phyloP scores from a whole-genome alignment of 768 basidiomycete species.

The Myochromella boudieri region DNA sequence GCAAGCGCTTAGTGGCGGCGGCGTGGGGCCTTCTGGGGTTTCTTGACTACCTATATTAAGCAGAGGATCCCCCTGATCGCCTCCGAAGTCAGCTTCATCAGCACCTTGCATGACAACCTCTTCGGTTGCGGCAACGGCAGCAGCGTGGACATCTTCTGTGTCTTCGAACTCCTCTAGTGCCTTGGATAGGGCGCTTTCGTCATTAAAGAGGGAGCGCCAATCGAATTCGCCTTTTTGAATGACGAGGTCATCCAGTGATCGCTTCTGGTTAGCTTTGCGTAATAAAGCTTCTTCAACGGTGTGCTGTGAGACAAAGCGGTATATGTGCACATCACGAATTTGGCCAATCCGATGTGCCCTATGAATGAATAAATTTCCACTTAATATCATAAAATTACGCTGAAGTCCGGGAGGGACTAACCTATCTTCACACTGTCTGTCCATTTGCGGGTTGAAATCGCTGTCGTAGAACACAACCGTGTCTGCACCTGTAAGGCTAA shows the following conservation, averaged over 20 bases:
- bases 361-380: not conserved
- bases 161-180: conserved; percentile 89
- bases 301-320: conserved; percentile 85
- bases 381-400: too few species aligned
- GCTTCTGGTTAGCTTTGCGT: conserved; percentile 97
- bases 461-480: conserved; percentile 98
- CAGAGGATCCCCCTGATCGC: conserved; percentile 31
- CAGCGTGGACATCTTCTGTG: conserved; percentile 82
- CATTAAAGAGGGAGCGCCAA: conserved; percentile 82
- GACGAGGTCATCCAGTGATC: conserved; percentile 84
- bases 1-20: conserved; percentile 19
- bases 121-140: conserved; percentile 72
- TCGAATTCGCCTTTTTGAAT: conserved; percentile 95
- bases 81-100: conserved; percentile 77
- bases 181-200: conserved; percentile 61
- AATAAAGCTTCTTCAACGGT: conserved; percentile 97
- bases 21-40: conserved; percentile 6
- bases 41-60: conserved; percentile 16
- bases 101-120: conserved; percentile 72
- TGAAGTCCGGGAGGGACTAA: conserved; percentile 31
- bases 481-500: conserved; percentile 81
- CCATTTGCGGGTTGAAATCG: conserved; percentile 98
- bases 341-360: conserved; percentile 99
- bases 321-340: conserved; percentile 94
- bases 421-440: conserved; percentile 94